These are phyloP conservation scores for Solanum ossicruentum DNA, from an alignment of 257 asterid species.

Conservation along the genomic window DNA sequence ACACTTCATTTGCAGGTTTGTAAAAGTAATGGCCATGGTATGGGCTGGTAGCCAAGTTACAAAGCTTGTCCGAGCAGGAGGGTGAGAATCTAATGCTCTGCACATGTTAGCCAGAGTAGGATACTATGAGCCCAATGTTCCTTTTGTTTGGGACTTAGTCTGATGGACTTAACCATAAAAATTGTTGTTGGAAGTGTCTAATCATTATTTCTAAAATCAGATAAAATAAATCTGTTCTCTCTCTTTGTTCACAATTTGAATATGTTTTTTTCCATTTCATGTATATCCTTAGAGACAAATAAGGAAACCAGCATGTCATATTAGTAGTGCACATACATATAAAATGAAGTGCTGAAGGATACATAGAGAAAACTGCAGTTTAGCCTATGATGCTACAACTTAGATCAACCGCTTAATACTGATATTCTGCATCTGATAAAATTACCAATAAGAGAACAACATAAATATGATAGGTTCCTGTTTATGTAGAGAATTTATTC, in stretches of 20 bases:
- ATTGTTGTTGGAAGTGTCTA: background rate
- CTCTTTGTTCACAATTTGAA: background rate
- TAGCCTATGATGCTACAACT: background rate
- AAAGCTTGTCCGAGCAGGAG: slow-evolving; percentile 82
- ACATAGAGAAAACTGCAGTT: background rate
- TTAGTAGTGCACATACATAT: background rate
- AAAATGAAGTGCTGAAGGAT: background rate
- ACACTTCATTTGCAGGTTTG: slow-evolving; percentile 46
- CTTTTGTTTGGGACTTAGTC: background rate
- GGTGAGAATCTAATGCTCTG: slow-evolving; percentile 32
- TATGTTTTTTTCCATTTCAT: background rate
- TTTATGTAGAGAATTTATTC: background rate
- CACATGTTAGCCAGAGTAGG: background rate
- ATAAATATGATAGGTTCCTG: background rate
- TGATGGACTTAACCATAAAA: background rate
- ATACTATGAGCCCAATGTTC: background rate
- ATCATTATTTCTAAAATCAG: background rate
- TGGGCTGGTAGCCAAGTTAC: slow-evolving; percentile 99
- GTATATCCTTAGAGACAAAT: background rate
- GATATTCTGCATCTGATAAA: background rate
- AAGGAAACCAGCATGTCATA: background rate
- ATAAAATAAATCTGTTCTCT: background rate
- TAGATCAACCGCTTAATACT: background rate
- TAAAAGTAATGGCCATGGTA: slow-evolving; percentile 89
- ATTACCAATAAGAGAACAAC: background rate